These are phyloP conservation scores for Cladosporium oxysporum DNA, from an alignment of 2,329 filamentous ascomycete genomes.

Conservation along the genomic window DNA sequence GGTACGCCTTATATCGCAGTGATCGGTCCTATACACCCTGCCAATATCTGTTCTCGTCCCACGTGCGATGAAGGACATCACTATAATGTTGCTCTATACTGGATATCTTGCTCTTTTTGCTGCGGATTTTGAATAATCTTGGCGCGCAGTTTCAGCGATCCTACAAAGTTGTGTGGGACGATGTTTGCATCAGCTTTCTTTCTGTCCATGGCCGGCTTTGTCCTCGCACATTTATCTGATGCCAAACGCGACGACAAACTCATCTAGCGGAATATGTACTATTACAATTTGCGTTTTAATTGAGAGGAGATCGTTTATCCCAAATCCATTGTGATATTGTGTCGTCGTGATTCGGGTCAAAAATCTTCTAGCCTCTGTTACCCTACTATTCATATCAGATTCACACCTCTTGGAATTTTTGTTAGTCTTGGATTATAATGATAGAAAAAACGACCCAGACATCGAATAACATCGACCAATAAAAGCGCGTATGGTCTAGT, in stretches of 20 bases:
- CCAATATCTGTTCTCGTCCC: background rate
- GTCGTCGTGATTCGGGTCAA: no score
- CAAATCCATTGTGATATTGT: background rate
- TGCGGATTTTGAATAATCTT: background rate
- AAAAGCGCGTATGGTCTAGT: slow-evolving; percentile 19
- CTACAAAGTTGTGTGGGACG: background rate
- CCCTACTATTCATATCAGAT: background rate
- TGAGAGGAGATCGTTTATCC: background rate
- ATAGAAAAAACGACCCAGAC: background rate
- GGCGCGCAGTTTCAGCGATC: background rate
- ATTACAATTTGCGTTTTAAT: background rate
- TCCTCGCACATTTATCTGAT: background rate
- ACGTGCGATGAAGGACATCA: background rate
- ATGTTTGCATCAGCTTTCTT: background rate
- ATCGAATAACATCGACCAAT: no score
- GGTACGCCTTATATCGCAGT: background rate
- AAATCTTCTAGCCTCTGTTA: no score
- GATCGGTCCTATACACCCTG: background rate
- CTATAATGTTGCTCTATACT: background rate
- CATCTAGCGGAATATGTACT: background rate
- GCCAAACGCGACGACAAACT: background rate
- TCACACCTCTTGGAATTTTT: background rate
- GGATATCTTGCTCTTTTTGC: background rate
- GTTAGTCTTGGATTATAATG: background rate
- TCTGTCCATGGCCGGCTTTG: background rate